Base-by-base conservation (phyloP, 2,329 filamentous ascomycete genomes). In the Aphanoascus verrucosus region DNA sequence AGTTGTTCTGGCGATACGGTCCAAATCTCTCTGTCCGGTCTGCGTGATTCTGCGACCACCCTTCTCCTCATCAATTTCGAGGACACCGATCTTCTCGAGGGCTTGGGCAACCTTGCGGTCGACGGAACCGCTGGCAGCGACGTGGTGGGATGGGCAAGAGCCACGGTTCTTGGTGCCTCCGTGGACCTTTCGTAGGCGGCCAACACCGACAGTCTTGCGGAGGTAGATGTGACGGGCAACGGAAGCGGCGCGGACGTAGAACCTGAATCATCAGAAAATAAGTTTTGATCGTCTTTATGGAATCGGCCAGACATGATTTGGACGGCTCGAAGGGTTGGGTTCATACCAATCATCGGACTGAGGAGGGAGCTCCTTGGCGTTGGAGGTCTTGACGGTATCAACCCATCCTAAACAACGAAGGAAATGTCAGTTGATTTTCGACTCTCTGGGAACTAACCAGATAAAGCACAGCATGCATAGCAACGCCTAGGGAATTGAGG, bases 221-320 rank as follows among this genome's bases (percentile, higher is more conserved):
- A 98, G 82, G 83, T 98, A 98, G 81, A 98, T 85, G 82, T 97
- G 91, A 72, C 90, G 89, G 70, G 93, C 93, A 72, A 98, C 85
- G 64, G 91, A 84, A 67, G 93, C 93, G 68, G 91, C 90, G 72
- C 93, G 90, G 73, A 84, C 73, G 78, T 85, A 85, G 79, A 81
- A 84, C 77, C 77, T 79, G 52, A 50, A 15, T n/a, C n/a, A 52
- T 40, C 19, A 17, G 52, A 55, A 38, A 48, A 50, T 54, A 40
- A 17, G 15, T 51, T 14, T 12, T 41, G 38, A 52, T 34, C 11
- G 34, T 34, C 28, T 32, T 8, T n/a, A n/a, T n/a, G 6, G 23
- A 2, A 2, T 9, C 42, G 42, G 23, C 20, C 32, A 9, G 19
- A 15, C 38, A 17, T 4, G 8, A 15, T 15, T 3, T 34, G 12